Base-by-base conservation (phyloP, 768 basidiomycete genomes). In the Russula virescens region DNA sequence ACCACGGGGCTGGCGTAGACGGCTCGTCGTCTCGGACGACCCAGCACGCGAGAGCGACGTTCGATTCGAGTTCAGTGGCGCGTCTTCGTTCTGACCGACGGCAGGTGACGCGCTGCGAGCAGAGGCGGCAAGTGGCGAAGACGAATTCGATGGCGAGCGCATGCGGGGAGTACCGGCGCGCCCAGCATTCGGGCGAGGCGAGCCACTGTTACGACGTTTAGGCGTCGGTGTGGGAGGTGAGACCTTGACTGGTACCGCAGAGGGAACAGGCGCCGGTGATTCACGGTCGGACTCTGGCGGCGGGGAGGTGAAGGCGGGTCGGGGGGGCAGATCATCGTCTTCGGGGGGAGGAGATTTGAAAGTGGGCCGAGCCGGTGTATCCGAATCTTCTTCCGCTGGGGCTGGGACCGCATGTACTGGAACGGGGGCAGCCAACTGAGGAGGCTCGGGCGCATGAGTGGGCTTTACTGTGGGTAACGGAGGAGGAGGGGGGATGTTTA, bases 321-420 rank as follows among this genome's bases (percentile, higher is more conserved):
- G 74, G 10, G 77, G 74, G 11, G 80, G 76, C 25, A 79, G 70
- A 45, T 82, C 78, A 55, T 83, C 82, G 26, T 73, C 66, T 73
- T 87, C 87, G 4, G 83, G 83, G 26, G 83, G 81, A 9, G 86
- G 87, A 58, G 85, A 84, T 68, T 78, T 87, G 73, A 87, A 89
- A 0, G 71, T 61, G 6, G 85, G 86, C 38, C 76, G 75, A 4
- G 72, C 65, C 19, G 75, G 71, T 13, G 59, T 21, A n/a, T 59
- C 54, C 2, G 58, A 18, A 8, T 63, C 52, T 7, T 63, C 52
- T 7, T 58, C 67, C 26, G 65, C 67, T 7, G 64, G 68, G 18
- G n/a, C n/a, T n/a, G n/a, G 71, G 64, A 4, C 67, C 60, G 8
- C 49, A n/a, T n/a, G 68, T 8, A 61, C 62, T 0, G 67, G 55